Evolutionary conservation across 2,329 filamentous ascomycete species (phyloP), one percentile per base, ranked within the genome.

Genomic region (Ceratocystis diversiconidia): DNA sequence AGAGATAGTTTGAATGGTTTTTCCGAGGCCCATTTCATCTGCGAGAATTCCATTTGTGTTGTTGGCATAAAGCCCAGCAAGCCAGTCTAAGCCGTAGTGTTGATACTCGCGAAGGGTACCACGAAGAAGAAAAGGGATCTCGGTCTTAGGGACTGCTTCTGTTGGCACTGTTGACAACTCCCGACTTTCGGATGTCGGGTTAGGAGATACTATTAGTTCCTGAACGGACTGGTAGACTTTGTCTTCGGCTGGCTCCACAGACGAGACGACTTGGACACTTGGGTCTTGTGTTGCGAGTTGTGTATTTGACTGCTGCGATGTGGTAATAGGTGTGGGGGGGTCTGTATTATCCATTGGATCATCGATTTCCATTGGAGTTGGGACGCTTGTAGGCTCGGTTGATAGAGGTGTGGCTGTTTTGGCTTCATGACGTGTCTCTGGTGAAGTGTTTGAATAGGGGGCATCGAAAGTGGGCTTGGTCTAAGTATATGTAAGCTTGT

Each of bases 21-120:
- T 99, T 7, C 94, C 94, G 2, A 99, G 82, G 69, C 94, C 94
- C 94, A 99, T 99, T 74, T 99, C 94, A 72, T 99, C 95, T 1
- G 94, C 94, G 22, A 99, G 79, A 65, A 99, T 99, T 25, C 94
- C 94, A 72, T 97, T 99, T 30, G 92, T 96, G 69, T 88, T 87
- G 69, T 94, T 95, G 17, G 86, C 86, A 73, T 99, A 97, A 1
- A 99, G 81, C 0, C 91, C 90, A 1, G 92, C 91, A 60, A 99
- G 85, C 94, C 94, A 99, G 73, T 99, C 94, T 6, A 99, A 78
- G n/a, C 94, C 95, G 72, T 90, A 89, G 72, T 96, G 94, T 71
- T 99, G 94, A 72, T 99, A 99, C 73, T 96, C 92, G 73, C 95
- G 88, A 10, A 99, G 78, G 0, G 85, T 95, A 22, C 94, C 94